These are phyloP conservation scores for Camelina laxa DNA, from an alignment of 345 rosid genomes.

Conservation along the genomic window DNA sequence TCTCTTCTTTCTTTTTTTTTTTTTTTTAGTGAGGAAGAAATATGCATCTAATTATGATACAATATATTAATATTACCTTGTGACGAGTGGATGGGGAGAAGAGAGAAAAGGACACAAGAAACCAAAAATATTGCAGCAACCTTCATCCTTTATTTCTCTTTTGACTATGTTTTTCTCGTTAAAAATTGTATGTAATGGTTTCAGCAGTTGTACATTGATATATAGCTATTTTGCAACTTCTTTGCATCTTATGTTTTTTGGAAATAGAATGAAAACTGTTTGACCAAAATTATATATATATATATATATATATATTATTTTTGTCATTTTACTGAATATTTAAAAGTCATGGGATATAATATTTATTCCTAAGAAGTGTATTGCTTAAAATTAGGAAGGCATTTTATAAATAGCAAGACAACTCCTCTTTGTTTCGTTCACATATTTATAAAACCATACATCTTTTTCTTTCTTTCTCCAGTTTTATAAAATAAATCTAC, in stretches of 20 bases:
- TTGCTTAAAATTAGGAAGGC: neutral
- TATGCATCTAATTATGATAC: neutral
- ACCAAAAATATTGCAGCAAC: constrained; percentile 17
- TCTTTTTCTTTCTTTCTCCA: neutral
- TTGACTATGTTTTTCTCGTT: neutral
- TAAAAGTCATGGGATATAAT: neutral
- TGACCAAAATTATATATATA: constrained; percentile 2
- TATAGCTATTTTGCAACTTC: neutral
- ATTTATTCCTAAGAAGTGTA: neutral
- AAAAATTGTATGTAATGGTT: constrained; percentile 12
- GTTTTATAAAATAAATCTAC: no score
- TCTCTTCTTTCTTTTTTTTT: neutral
- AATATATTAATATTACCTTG: constrained; percentile 12
- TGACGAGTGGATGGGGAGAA: constrained; percentile 12
- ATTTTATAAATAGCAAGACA: neutral
- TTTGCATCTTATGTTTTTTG: constrained; percentile 12
- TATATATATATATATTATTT: no score
- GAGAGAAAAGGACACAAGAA: constrained; percentile 34
- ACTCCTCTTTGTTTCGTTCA: neutral
- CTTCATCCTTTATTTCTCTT: constrained; percentile 14
- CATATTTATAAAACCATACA: neutral
- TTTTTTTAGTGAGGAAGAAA: no score
- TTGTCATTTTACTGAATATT: neutral
- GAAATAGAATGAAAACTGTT: neutral
- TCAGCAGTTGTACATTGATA: constrained; percentile 17